Base-by-base conservation (phyloP, 2,329 filamentous ascomycete species). In the Epichloe gansuensis region DNA sequence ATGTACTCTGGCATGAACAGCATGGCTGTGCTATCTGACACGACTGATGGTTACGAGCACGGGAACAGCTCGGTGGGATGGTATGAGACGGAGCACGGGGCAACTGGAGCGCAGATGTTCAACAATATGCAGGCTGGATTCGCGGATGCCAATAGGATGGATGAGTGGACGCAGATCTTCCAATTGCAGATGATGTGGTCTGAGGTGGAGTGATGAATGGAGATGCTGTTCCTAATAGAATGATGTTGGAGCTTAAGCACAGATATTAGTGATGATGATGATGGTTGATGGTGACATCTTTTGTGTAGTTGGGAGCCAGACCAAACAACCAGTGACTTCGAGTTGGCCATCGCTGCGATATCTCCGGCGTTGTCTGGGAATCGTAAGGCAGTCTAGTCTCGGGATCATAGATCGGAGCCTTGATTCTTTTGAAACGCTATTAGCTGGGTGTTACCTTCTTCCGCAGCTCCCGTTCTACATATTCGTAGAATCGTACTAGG, bases 41-140 rank as follows among this genome's bases (percentile, higher is more conserved):
- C 57, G 0, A 63, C 58, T 12, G 63, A 68, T 17, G 63, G 65
- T 0, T 51, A 68, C 21, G 43, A 57, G 49, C 65, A 71, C 47
- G 69, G 69, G 0, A 69, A 62, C 45, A 67, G 59, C 46, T 56
- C 57, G 0, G 31, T 69, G 1, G 69, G 69, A 0, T 71, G 66
- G 56, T 61, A 70, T 42, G 65, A 65, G 38, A 69, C 67, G 17
- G 57, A 64, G 28, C 46, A 66, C 21, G 67, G 68, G 0, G 68
- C 60, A 0, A 66, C 61, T n/a, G 58, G 60, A 5, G 65, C 66
- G 4, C 61, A 68, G 25, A 62, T 65, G 60, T 60, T 60, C 46
- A 60, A 66, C 1, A 62, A 67, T 2, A 67, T 67, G 64, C 58
- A 63, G 25, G 9, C 58, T 12, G 66, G 66, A 6, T 59, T 68